Base-by-base conservation (phyloP, 306 rosid species). In the Ormosia emarginata region DNA sequence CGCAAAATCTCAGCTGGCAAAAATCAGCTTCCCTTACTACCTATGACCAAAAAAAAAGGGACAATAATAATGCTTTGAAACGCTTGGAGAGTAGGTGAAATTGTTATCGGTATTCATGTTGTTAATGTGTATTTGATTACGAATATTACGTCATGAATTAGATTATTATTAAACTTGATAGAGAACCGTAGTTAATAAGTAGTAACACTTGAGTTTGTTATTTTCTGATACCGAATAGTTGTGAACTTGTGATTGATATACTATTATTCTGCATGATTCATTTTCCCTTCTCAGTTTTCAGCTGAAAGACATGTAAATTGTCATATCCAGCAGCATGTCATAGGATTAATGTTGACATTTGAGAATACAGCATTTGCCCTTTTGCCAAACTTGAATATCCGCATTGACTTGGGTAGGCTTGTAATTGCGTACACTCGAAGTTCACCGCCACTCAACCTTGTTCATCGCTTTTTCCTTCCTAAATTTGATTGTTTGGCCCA, bases 41-140 rank as follows among this genome's bases (percentile, higher is more conserved):
- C 24, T 24, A 24, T 24, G 24, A 24, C 24, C 24, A 24, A 24
- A 24, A 24, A 24, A 24, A 24, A 24, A 24, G 1, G 56, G 15
- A 33, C 75, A 78, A 49, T 53, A 32, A 64, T 78, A 78, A 29
- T 79, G 84, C 56, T 33, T 46, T 64, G 14, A 84, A 74, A 10
- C 18, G 18, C 32, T 53, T 30, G 43, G 47, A 30, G 75, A 69
- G 83, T 64, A 36, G 85, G 85, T 77, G 71, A 78, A 63, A 53
- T 78, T 78, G 65, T 74, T 47, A 81, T 81, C 56, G 29, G 53
- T 39, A 58, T 63, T 65, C 49, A 55, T 10, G 59, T 80, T 39
- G 43, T 40, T 52, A 3, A 3, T 29, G 32, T 14, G 44, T 61
- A 33, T 49, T 58, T 73, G 39, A 76, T 63, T 43, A 44, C 18